phyloP scores from a whole-genome alignment of 2,329 filamentous ascomycete genomes.

The Pseudodiploospora longispora region DNA sequence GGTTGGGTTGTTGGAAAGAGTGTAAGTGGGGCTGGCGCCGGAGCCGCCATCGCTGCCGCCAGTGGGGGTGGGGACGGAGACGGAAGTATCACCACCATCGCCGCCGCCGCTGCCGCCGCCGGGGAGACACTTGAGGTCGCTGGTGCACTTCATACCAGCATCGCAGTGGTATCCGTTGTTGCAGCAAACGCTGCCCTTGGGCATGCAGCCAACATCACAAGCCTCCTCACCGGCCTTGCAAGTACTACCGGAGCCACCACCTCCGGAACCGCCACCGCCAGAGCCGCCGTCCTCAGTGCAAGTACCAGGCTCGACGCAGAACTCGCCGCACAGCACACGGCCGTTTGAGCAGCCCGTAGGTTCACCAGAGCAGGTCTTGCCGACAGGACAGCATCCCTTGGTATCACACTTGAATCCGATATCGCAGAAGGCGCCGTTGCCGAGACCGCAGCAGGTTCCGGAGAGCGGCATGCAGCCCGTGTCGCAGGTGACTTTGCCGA shows the following conservation, averaged over 20 bases:
- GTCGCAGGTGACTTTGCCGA: conserved; percentile 19
- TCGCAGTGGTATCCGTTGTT: conserved; percentile 14
- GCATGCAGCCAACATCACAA: conserved; percentile 14
- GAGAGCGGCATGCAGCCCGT: conserved; percentile 21
- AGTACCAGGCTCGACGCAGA: conserved; percentile 5
- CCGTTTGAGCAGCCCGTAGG: conserved; percentile 7
- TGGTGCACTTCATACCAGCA: conserved; percentile 9
- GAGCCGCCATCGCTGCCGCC: neutral
- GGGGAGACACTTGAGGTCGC: conserved; percentile 5
- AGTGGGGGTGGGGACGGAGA: neutral
- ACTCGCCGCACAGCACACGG: conserved; percentile 12
- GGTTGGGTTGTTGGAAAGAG: neutral
- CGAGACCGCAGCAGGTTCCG: conserved; percentile 19
- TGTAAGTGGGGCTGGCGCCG: neutral
- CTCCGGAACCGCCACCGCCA: conserved; percentile 8
- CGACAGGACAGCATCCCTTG: conserved; percentile 23
- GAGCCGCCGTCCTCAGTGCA: conserved; percentile 10
- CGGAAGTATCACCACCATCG: conserved; percentile 5
- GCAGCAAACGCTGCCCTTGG: conserved; percentile 14
- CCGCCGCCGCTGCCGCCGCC: conserved; percentile 9
- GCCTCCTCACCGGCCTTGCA: conserved; percentile 5
- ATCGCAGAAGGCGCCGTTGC: conserved; percentile 9
- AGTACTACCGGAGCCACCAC: conserved; percentile 3
- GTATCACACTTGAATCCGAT: conserved; percentile 5
- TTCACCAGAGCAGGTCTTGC: conserved; percentile 15